Base-by-base conservation (phyloP, 2,329 filamentous ascomycete genomes). In the Elsinoe necatrix region DNA sequence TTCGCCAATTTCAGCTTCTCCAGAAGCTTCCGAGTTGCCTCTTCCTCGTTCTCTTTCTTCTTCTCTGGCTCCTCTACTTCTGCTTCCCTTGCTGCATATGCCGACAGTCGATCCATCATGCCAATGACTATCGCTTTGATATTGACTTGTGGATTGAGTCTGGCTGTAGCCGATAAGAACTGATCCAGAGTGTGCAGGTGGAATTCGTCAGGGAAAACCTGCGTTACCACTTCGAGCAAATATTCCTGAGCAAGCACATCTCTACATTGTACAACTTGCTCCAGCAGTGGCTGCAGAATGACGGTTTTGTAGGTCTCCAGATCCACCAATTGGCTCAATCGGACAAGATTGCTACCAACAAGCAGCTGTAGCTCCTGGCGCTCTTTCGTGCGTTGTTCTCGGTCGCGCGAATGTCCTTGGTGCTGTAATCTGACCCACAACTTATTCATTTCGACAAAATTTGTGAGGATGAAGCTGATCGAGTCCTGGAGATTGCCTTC, bases 401-500 rank as follows among this genome's bases (percentile, higher is more conserved):
- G 80, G 72, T 98, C 93, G 65, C 92, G 82, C 37, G 93, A 98
- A 69, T 96, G 93, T 23, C 93, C 93, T 70, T 98, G 93, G 71
- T 98, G 93, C 71, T 98, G 93, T 67, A 97, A 76, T 42, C 93
- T 85, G 61, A 98, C 93, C 93, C 93, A 98, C 31, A 98, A 80
- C 79, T 98, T 98, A 75, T 98, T 98, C 93, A 98, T 98, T 74
- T 98, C 93, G 64, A 98, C 93, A 68, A 98, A 98, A 67, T 98
- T 98, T 59, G 93, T 98, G 67, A 98, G 76, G 56, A 97, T 86
- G 69, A 98, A 98, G 75, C 89, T 96, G 74, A 98, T 95, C 34
- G 91, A 96, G 73, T 98, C 93, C 71, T 95, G 89, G 50, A 97
- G 76, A 66, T 96, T 97, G 52, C 93, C 93, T 71, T 97, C 91